Evolutionary conservation across 192 early-diverging fungal species (phyloP).

Genomic region (Pilaira anomala): DNA sequence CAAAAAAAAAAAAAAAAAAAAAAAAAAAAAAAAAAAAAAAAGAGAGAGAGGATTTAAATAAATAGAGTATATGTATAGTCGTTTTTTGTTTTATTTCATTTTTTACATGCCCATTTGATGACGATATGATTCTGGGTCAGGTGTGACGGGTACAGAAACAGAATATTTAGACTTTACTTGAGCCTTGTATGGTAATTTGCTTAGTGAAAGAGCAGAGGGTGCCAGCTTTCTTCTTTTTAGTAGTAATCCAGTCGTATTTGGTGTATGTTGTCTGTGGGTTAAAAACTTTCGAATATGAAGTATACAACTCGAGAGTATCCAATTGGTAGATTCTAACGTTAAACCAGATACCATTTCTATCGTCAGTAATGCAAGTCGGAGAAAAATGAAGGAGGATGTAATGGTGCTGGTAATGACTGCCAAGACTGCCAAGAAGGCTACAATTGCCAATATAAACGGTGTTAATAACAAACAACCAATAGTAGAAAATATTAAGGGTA

Average conservation of each 20-base stretch:
- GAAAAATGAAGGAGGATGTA: slow-evolving; percentile 22
- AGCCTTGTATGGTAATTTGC: slow-evolving; percentile 14
- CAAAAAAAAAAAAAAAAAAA: slow-evolving; percentile 3
- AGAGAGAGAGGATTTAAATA: background rate
- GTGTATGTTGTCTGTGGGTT: background rate
- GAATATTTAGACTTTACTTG: slow-evolving; percentile 17
- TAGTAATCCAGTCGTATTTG: background rate
- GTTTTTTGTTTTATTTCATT: too few species aligned
- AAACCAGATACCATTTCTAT: slow-evolving; percentile 17
- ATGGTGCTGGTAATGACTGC: slow-evolving; percentile 20
- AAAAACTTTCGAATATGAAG: slow-evolving; percentile 5
- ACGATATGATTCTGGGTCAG: slow-evolving; percentile 7
- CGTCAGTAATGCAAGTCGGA: slow-evolving; percentile 10
- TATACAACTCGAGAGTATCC: slow-evolving; percentile 8
- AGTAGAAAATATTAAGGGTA: slow-evolving; percentile 7
- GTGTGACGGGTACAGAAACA: slow-evolving; percentile 10
- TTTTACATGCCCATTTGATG: slow-evolving; percentile 12
- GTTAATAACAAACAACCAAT: slow-evolving; percentile 1
- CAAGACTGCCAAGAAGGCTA: slow-evolving; percentile 5
- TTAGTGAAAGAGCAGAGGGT: slow-evolving; percentile 9
- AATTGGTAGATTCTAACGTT: slow-evolving; percentile 20
- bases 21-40: background rate
- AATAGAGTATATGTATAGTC: too few species aligned
- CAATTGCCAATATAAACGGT: slow-evolving; percentile 7
- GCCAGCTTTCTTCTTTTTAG: slow-evolving; percentile 7